Percentiles rank a stretch among this genome's conserved stretches.
Evolutionary conservation across 2,329 filamentous ascomycete species (phyloP).

Genomic region (Pyricularia grisea): DNA sequence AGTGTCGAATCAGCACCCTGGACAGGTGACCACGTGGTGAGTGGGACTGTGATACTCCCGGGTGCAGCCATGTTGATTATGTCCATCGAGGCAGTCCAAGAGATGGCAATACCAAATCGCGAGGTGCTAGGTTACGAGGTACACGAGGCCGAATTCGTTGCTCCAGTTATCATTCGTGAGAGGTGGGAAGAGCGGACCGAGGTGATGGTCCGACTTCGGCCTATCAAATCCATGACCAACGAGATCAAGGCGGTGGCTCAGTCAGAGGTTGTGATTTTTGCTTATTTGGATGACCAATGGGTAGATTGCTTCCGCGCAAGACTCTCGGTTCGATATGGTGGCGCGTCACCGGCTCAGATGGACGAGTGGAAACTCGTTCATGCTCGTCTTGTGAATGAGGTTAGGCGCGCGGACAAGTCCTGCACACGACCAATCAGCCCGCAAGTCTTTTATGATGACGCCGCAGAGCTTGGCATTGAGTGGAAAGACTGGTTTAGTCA

Average conservation of each 20-base stretch:
- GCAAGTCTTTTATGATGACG: background rate
- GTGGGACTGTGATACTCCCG: conserved; percentile 11
- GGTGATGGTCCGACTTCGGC: conserved; percentile 8
- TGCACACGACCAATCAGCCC: background rate
- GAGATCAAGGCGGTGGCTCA: background rate
- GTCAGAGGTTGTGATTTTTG: conserved; percentile 10
- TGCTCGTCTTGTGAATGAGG: background rate
- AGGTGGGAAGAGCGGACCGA: conserved; percentile 4
- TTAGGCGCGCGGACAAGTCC: background rate
- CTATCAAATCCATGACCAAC: conserved; percentile 1
- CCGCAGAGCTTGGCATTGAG: background rate
- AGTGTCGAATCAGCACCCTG: conserved; percentile 21
- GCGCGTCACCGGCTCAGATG: background rate
- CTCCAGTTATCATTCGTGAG: background rate
- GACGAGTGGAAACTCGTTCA: background rate
- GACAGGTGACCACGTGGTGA: conserved; percentile 16
- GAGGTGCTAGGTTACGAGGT: conserved; percentile 7
- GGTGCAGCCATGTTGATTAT: conserved; percentile 5
- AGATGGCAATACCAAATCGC: conserved; percentile 16
- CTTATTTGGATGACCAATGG: conserved; percentile 9
- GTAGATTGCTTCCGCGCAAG: conserved; percentile 9
- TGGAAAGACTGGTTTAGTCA: background rate
- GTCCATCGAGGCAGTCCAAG: conserved; percentile 4
- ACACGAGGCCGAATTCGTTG: conserved; percentile 9
- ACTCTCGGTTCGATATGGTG: conserved; percentile 5